These are phyloP conservation scores for Nicotiana benthamiana DNA, from an alignment of 257 asterid genomes.

Conservation along the genomic window DNA sequence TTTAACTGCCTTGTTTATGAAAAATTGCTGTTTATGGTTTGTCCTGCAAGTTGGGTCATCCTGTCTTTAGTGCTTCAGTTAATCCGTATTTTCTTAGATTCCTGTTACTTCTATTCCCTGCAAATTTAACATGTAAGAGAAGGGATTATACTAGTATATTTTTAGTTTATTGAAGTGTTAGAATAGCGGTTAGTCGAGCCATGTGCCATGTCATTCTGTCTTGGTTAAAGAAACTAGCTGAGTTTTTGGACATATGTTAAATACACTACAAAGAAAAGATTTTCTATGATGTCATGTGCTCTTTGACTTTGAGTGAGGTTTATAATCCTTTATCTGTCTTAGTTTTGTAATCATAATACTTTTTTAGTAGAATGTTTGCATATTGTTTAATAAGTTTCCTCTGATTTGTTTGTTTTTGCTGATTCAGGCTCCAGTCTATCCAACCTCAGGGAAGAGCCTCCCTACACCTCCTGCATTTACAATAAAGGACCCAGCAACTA, in stretches of 20 bases:
- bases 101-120: background rate
- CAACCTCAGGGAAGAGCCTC: slow-evolving; percentile 63
- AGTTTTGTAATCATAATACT: background rate
- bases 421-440: slow-evolving; percentile 46
- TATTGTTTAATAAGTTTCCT: background rate
- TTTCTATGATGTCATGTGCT: background rate
- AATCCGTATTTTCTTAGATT: background rate
- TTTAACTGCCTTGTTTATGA: background rate
- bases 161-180: background rate
- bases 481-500: slow-evolving; percentile 38
- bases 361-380: background rate
- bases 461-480: slow-evolving; percentile 88
- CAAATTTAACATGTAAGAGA: background rate
- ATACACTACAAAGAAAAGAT: background rate
- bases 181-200: background rate
- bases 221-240: background rate
- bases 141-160: background rate
- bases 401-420: slow-evolving; percentile 13
- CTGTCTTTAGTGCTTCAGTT: background rate
- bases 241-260: background rate
- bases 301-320: background rate
- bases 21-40: background rate
- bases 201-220: background rate
- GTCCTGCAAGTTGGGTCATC: background rate
- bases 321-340: background rate